Conservation (phyloP, 345 rosid species). For the Fremontodendron californicum region DNA sequence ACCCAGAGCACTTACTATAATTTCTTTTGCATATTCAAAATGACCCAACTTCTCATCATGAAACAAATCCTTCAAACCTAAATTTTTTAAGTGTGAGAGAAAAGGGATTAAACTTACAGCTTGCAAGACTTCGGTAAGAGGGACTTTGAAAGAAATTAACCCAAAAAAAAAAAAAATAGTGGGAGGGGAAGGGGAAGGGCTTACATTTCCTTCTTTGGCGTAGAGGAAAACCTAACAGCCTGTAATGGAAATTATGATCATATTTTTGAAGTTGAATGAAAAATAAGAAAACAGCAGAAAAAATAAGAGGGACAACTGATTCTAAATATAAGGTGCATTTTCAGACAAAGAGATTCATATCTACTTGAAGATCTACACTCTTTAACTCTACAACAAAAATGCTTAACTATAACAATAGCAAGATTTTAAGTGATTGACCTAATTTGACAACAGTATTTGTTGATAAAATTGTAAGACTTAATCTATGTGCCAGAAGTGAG, state of each 20-base stretch:
- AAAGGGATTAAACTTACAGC: neutral
- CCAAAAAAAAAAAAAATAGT: neutral
- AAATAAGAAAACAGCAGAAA: neutral
- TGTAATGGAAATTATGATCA: constrained; percentile 27
- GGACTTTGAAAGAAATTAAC: constrained; percentile 6
- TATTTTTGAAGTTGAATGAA: neutral
- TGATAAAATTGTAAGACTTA: neutral
- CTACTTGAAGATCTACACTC: neutral
- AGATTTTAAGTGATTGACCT: neutral
- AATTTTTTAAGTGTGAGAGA: constrained; percentile 7
- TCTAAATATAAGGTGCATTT: neutral
- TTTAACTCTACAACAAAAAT: neutral
- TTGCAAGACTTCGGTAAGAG: neutral
- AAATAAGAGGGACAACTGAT: neutral
- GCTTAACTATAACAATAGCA: neutral
- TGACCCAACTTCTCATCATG: constrained; percentile 56
- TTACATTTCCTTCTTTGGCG: constrained; percentile 63
- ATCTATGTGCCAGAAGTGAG: neutral
- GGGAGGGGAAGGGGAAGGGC: constrained; percentile 14
- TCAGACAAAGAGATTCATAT: neutral
- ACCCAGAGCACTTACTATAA: constrained; percentile 42
- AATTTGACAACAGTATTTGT: neutral
- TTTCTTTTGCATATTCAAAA: constrained; percentile 65
- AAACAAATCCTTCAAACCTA: constrained; percentile 67
- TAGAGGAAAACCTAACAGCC: constrained; percentile 66